These are phyloP conservation scores for Mrakia hoshinonis DNA, from an alignment of 768 basidiomycete genomes.

Conservation along the genomic window DNA sequence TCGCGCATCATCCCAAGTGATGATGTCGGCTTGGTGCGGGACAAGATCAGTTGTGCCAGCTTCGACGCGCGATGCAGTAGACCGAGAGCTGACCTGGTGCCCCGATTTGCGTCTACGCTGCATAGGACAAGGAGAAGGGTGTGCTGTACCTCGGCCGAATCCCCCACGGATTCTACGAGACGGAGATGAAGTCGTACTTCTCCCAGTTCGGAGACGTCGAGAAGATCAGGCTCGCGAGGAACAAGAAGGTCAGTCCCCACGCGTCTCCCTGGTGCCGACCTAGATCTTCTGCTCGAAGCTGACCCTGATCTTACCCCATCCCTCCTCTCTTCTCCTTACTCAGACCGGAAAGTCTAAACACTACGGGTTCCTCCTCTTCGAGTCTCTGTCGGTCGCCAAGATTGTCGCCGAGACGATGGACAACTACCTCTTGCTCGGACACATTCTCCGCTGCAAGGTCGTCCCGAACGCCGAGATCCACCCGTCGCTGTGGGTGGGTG, in stretches of 20 bases:
- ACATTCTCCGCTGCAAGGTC: constrained; percentile 76
- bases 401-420: constrained; percentile 99
- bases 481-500: constrained; percentile 91
- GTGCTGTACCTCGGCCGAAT: constrained; percentile 82
- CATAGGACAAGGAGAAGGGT: constrained; percentile 60
- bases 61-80: no score
- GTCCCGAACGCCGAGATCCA: constrained; percentile 85
- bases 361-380: constrained; percentile 93
- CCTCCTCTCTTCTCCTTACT: background rate
- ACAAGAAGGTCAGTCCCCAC: constrained; percentile 67
- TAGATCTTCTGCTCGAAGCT: background rate
- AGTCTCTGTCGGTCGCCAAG: constrained; percentile 74
- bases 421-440: constrained; percentile 92
- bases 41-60: no score
- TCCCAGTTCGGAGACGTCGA: constrained; percentile 87
- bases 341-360: constrained; percentile 95
- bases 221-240: constrained; percentile 79
- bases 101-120: background rate
- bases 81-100: background rate
- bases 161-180: constrained; percentile 96
- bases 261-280: no score
- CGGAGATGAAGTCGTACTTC: constrained; percentile 84
- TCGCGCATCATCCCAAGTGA: background rate
- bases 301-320: background rate
- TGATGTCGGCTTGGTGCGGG: background rate